phyloP scores from a whole-genome alignment of 2,329 filamentous ascomycete genomes.

The Aspergillus hiratsukae region DNA sequence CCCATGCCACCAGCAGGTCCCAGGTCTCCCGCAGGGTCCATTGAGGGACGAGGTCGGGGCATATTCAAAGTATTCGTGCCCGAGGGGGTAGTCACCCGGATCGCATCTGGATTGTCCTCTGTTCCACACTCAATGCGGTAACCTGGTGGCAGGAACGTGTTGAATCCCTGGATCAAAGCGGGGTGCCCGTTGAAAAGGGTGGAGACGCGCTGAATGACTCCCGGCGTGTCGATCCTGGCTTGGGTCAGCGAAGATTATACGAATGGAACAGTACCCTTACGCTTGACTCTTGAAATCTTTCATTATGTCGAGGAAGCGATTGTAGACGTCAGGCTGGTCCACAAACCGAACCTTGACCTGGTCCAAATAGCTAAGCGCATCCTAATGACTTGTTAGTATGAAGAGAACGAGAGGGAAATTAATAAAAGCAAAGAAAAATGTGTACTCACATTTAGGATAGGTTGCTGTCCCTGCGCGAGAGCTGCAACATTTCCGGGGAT shows the following conservation, averaged over 20 bases:
- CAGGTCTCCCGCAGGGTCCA: slow-evolving; percentile 31
- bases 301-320: slow-evolving; percentile 96
- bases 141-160: slow-evolving; percentile 91
- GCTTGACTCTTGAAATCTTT: slow-evolving; percentile 99
- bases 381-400: slow-evolving; percentile 38
- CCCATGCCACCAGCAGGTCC: slow-evolving; percentile 28
- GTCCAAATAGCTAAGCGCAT: slow-evolving; percentile 91
- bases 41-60: slow-evolving; percentile 34
- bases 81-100: slow-evolving; percentile 93
- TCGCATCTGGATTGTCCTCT: slow-evolving; percentile 90
- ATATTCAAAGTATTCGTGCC: slow-evolving; percentile 95
- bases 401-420: background rate
- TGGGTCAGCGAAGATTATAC: slow-evolving; percentile 11
- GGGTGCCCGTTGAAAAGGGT: slow-evolving; percentile 94
- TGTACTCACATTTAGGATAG: slow-evolving; percentile 63
- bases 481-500: slow-evolving; percentile 51
- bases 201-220: slow-evolving; percentile 94
- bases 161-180: slow-evolving; percentile 93
- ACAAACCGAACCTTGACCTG: slow-evolving; percentile 98
- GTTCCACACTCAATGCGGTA: slow-evolving; percentile 96
- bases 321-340: slow-evolving; percentile 95
- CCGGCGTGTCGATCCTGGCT: slow-evolving; percentile 81
- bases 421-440: background rate
- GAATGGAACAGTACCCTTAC: slow-evolving; percentile 47
- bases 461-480: slow-evolving; percentile 74